Percentiles rank a stretch among this genome's conserved stretches.
phyloP scores from a whole-genome alignment of 2,329 filamentous ascomycete genomes.

The Pseudocercospora eumusae region DNA sequence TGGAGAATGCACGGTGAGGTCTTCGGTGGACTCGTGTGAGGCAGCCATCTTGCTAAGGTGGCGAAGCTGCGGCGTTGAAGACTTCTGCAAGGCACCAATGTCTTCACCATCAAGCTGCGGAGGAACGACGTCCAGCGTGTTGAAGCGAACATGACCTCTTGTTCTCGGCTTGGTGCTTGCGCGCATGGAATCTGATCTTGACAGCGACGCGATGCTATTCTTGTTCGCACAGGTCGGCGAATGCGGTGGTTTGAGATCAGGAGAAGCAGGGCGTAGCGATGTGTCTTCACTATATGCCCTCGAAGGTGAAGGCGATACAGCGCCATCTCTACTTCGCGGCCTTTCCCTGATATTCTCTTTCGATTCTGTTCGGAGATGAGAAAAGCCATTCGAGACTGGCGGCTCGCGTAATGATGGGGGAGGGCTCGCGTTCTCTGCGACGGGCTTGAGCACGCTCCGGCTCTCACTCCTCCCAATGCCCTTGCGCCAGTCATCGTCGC shows the following conservation, averaged over 20 bases:
- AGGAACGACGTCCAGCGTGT: conserved; percentile 31
- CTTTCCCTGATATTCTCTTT: conserved; percentile 35
- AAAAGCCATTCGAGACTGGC: conserved; percentile 18
- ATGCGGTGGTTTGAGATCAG: conserved; percentile 26
- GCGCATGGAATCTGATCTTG: conserved; percentile 42
- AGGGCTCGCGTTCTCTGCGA: conserved; percentile 36
- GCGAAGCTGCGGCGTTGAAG: conserved; percentile 88
- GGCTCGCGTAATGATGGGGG: conserved; percentile 13
- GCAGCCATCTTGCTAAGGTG: conserved; percentile 74
- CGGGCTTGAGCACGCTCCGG: conserved; percentile 34
- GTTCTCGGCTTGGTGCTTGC: conserved; percentile 38
- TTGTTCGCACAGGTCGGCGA: conserved; percentile 34
- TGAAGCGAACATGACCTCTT: conserved; percentile 39
- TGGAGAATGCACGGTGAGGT: conserved; percentile 75
- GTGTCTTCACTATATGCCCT: conserved; percentile 33
- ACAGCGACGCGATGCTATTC: conserved; percentile 41
- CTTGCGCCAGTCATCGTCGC: conserved; percentile 39
- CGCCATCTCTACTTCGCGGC: conserved; percentile 26
- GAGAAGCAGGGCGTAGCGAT: conserved; percentile 28
- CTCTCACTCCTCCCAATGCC: conserved; percentile 36
- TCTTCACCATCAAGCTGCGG: conserved; percentile 53
- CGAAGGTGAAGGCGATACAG: conserved; percentile 22
- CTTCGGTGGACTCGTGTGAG: conserved; percentile 71
- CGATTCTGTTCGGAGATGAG: conserved; percentile 29
- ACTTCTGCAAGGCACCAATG: conserved; percentile 78